Base-by-base conservation (phyloP, 164 flowering plant species). In the Warburgia ugandensis region DNA sequence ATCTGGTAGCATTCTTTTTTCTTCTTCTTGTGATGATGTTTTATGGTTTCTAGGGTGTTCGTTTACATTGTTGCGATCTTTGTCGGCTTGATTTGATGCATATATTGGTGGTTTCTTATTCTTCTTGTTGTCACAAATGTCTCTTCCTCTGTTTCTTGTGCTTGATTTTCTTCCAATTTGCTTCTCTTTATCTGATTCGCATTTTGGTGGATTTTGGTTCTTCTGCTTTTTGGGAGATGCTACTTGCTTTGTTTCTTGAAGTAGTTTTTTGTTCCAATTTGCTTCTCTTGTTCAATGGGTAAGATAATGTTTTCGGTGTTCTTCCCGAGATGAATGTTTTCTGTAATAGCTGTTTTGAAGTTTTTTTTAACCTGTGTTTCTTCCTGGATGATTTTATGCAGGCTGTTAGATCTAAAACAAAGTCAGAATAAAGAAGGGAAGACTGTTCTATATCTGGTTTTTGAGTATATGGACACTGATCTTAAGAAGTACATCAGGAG, bases 381-480 rank as follows among this genome's bases (percentile, higher is more conserved):
- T n/a, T 19, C 8, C 30, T 26, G 20, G 22, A 22, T 48, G 25
- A 19, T 48, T 9, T 10, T 50, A 3, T 33, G 2, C 61, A 91
- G 96, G 46, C 50, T 86, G 72, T 45, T 88, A 76, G 96, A 84
- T 70, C 94, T 92, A 3, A 92, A 88, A 58, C 91, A 92, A 81
- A 91, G 84, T 2, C 78, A 67, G 68, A 92, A 80, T 41, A 92
- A 92, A 58, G 94, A 92, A 62, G 96, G 96, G 38, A 92, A 80
- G 68, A 92, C 96, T 0, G 81, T 92, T 27, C 81, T 92, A 0
- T 88, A 88, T 63, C 56, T 88, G 68, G 96, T 92, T 27, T 92
- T 92, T 54, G 98, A 92, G 71, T 81, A 81, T 62, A 83, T 92
- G 96, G 95, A 88, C 42, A 81, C 91, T 8, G 98, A 92, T 65